Evolutionary conservation across 1,284 basidiomycete species (phyloP).

Genomic region (Ceraceosorus guamensis): DNA sequence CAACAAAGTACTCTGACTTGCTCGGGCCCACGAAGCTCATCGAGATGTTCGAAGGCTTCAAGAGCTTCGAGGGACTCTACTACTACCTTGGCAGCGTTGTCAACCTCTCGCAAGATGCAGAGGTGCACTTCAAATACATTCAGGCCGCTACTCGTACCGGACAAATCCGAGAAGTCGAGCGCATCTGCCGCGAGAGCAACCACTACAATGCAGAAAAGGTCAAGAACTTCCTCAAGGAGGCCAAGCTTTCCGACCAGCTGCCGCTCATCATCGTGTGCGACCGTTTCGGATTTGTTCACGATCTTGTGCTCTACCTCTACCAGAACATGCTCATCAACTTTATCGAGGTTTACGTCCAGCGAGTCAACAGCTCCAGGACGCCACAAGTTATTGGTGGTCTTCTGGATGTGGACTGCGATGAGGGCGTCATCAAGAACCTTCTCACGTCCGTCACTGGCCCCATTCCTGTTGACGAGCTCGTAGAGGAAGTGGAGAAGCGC

Average conservation of each 20-base stretch:
- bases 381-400: slow-evolving; percentile 98
- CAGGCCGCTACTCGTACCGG: slow-evolving; percentile 97
- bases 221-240: slow-evolving; percentile 97
- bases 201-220: slow-evolving; percentile 98
- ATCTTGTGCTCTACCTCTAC: slow-evolving; percentile 96
- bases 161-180: slow-evolving; percentile 97
- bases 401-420: slow-evolving; percentile 93
- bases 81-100: slow-evolving; percentile 96
- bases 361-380: slow-evolving; percentile 92
- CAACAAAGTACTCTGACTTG: slow-evolving; percentile 98
- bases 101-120: slow-evolving; percentile 89
- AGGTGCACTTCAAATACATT: slow-evolving; percentile 99
- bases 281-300: slow-evolving; percentile 99
- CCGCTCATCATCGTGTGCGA: slow-evolving; percentile 99
- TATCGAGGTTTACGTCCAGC: slow-evolving; percentile 98
- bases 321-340: slow-evolving; percentile 95
- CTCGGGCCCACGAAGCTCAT: slow-evolving; percentile 94
- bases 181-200: slow-evolving; percentile 95
- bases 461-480: slow-evolving; percentile 78
- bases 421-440: slow-evolving; percentile 87
- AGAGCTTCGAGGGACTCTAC: slow-evolving; percentile 95
- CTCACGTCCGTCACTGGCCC: slow-evolving; percentile 89
- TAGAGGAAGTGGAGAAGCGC: slow-evolving; percentile 70
- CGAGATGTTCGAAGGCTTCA: slow-evolving; percentile 98
- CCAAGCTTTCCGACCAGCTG: slow-evolving; percentile 90